These are phyloP conservation scores for Gossypium thurberi DNA, from an alignment of 345 rosid species.

Conservation along the genomic window DNA sequence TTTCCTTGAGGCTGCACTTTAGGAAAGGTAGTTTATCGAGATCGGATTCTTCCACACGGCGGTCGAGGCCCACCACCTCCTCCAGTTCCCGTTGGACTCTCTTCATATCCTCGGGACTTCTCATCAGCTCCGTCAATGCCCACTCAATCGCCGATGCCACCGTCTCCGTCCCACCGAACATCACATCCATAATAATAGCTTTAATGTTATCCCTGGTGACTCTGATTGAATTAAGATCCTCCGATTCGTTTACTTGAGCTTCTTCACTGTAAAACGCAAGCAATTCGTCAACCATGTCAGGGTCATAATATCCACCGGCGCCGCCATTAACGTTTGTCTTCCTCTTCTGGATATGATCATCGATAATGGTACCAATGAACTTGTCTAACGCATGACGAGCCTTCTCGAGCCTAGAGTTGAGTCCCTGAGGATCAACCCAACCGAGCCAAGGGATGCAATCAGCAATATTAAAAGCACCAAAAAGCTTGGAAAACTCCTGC, in stretches of 20 bases:
- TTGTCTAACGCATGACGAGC: conserved; percentile 62
- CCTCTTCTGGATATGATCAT: conserved; percentile 59
- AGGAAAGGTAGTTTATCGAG: conserved; percentile 56
- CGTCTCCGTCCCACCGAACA: conserved; percentile 98
- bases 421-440: conserved; percentile 72
- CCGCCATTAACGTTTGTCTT: background rate
- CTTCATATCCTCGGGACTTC: conserved; percentile 53
- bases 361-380: conserved; percentile 72
- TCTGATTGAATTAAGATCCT: conserved; percentile 50
- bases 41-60: conserved; percentile 67
- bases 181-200: conserved; percentile 95
- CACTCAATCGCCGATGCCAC: conserved; percentile 95
- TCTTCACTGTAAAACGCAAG: conserved; percentile 72
- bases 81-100: conserved; percentile 61
- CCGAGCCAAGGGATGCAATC: conserved; percentile 69
- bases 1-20: conserved; percentile 64
- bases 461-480: conserved; percentile 85
- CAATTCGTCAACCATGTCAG: conserved; percentile 86
- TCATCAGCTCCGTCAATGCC: conserved; percentile 76
- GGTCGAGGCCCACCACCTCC: conserved; percentile 72
- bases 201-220: conserved; percentile 74
- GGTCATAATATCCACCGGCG: background rate
- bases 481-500: conserved; percentile 88
- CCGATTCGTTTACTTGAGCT: conserved; percentile 43
- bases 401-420: conserved; percentile 40